Evolutionary conservation across 1,284 basidiomycete genomes (phyloP), one percentile per base, ranked within the genome.

Genomic region (Ganoderma multipileum): DNA sequence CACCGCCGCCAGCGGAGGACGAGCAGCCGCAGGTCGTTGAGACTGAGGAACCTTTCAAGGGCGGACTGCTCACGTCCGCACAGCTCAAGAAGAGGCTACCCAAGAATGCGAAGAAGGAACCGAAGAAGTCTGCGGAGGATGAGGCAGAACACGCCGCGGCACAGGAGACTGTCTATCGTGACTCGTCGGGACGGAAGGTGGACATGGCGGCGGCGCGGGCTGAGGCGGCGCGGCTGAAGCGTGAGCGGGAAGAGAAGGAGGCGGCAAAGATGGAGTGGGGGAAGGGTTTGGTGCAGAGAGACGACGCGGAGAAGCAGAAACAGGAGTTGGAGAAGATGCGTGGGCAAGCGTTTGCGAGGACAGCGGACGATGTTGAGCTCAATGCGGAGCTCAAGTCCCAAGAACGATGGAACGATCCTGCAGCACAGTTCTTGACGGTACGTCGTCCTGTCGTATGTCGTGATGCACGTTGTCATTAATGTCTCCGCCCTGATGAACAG

Each of bases 261-360:
- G 92, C 91, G 64, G 87, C 91, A 79, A 96, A 95, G 83, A 94
- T 96, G 91, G 94, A 97, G 78, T 99, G 98, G 98, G 95, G 94
- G 0, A 98, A 97, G 80, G 98, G 98, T 30, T 77, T 98, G 41
- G 91, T 95, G 30, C 96, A 99, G 82, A 85, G 91, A 65, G 91
- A 94, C 39, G 92, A 95, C 68, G 83, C 84, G 57, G 92, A 95
- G 79, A 88, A 87, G 76, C 82, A 83, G 76, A 87, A 80, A 73
- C 76, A 81, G 67, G 89, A 95, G 73, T 77, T 93, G 76, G 90
- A 92, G 80, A 89, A 88, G 74, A 89, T 93, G 79, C 86, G 83
- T 62, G 83, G 80, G 28, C 85, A 83, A 71, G 87, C 89, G 33
- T 93, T 98, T 72, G 92, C 95, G 6, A 84, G 96, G 66, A 87